Evolutionary conservation across 2,329 filamentous ascomycete genomes (phyloP), one percentile per base, ranked within the genome.

Genomic region (Tolypocladium tropicale): DNA sequence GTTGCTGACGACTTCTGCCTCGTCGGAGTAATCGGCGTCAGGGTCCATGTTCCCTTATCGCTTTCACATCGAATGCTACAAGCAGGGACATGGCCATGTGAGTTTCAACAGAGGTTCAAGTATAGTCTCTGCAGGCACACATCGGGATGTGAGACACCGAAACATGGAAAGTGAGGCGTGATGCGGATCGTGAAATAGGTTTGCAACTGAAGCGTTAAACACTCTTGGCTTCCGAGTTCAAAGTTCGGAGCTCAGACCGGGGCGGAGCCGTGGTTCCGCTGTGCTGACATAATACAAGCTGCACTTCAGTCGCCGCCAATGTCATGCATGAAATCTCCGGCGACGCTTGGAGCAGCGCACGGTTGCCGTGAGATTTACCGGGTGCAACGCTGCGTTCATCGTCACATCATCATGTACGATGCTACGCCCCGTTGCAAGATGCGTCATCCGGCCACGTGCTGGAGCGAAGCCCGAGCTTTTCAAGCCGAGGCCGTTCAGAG

Each of bases 401-500:
- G 33, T n/a, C 9, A 32, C 43, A 23, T 43, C 61, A 66, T 63
- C 58, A 72, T 72, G 71, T 71, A 63, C 68, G 63, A 73, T 73
- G 71, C 59, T 72, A 68, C 67, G 57, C 56, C 63, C 55, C 53
- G 55, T 66, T 57, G 56, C 59, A 58, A 65, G 62, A 67, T 66
- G 61, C 63, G 28, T 68, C 55, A 58, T 62, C 18, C 60, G 64
- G 56, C 61, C 62, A 49, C 43, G 52, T 48, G 16, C 55, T 48
- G 56, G 58, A 46, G 57, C 56, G n/a, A 53, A 52, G 43, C 54
- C 39, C 25, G 54, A 56, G 16, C 52, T 50, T 43, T 54, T 55
- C 37, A 61, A 43, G n/a, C 49, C 53, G 36, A 37, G 46, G 50
- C 53, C 55, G n/a, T 59, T 58, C 54, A 65, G 59, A 57, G 58